A percentile compares a stretch with the other conserved stretches of the same genome.
Conservation (phyloP, 1,284 basidiomycete genomes). For the Malassezia obtusa region DNA sequence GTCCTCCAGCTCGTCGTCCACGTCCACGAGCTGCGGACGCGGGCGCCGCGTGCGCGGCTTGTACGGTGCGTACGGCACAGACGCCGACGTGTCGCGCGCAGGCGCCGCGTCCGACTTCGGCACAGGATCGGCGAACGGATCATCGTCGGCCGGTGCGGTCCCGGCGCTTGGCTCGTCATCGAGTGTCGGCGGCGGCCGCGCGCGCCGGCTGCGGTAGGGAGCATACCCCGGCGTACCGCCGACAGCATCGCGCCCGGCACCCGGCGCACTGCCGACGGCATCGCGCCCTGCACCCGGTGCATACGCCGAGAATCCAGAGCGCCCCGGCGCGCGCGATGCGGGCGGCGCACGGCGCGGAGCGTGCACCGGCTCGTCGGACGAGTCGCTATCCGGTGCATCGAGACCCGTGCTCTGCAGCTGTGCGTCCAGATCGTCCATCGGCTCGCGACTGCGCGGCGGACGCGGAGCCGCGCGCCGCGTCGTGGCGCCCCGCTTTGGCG, state of each 20-base stretch:
- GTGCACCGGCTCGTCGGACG: no score
- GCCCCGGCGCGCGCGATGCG: no score
- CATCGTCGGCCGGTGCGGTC: slow-evolving; percentile 4
- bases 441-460: slow-evolving; percentile 12
- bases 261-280: background rate
- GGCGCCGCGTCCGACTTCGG: background rate
- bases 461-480: slow-evolving; percentile 15
- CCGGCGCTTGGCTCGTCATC: background rate
- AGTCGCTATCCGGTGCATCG: no score
- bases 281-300: background rate
- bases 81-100: background rate
- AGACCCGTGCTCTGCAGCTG: slow-evolving; percentile 25
- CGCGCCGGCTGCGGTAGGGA: background rate
- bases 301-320: no score
- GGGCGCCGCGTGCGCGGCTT: background rate
- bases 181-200: background rate
- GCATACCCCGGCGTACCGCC: background rate
- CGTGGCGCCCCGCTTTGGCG: slow-evolving; percentile 11
- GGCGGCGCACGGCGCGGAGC: no score
- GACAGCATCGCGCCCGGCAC: background rate
- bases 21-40: background rate
- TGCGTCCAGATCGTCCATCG: slow-evolving; percentile 33
- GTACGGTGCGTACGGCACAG: background rate
- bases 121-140: slow-evolving; percentile 1
- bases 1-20: background rate